Evolutionary conservation across 192 early-diverging fungal genomes (phyloP).

Genomic region (Coemansia sp.): DNA sequence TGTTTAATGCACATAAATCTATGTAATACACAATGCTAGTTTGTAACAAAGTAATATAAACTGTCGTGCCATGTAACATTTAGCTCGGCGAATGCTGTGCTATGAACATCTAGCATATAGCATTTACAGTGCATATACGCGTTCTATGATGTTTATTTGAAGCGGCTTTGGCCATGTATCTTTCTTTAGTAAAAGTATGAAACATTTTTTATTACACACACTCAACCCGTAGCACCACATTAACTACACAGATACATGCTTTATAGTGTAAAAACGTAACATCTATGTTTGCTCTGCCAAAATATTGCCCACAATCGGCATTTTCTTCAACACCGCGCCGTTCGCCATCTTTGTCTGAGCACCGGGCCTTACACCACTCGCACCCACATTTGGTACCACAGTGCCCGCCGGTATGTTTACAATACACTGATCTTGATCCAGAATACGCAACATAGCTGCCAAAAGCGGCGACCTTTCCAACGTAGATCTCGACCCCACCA

Average conservation of each 20-base stretch:
- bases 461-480: constrained; percentile 61
- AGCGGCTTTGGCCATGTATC: too few species aligned
- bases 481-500: constrained; percentile 82
- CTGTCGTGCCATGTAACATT: too few species aligned
- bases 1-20: too few species aligned
- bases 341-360: background rate
- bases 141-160: too few species aligned
- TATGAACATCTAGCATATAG: background rate
- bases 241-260: too few species aligned
- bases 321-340: background rate
- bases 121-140: background rate
- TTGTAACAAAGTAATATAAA: too few species aligned
- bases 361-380: background rate
- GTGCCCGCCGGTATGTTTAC: background rate
- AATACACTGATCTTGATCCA: constrained; percentile 1
- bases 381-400: background rate
- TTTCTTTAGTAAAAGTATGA: too few species aligned
- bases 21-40: too few species aligned
- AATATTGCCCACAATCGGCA: background rate
- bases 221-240: too few species aligned
- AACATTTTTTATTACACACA: too few species aligned
- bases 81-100: too few species aligned
- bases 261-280: too few species aligned
- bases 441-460: constrained; percentile 53
- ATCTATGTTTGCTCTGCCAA: background rate